Percentiles rank a stretch among this genome's conserved stretches.
phyloP scores from a whole-genome alignment of 2,329 filamentous ascomycete species.

The Nemania serpens region DNA sequence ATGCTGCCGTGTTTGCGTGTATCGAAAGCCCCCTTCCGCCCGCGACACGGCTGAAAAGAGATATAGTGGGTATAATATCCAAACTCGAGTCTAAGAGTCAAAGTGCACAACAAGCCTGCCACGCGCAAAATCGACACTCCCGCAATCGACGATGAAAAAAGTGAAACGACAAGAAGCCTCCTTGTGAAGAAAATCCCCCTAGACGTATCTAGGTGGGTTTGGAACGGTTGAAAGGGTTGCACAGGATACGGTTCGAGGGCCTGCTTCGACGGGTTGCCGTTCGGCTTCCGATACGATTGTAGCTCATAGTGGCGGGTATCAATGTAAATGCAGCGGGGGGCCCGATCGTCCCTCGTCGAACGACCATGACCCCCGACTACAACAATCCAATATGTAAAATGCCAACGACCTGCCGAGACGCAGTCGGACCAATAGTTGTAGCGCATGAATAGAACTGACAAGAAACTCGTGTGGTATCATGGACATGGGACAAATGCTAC shows the following conservation, averaged over 20 bases:
- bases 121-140: slow-evolving; percentile 19
- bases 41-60: slow-evolving; percentile 18
- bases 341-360: not conserved
- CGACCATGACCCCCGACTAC: not conserved
- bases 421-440: not conserved
- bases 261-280: not conserved
- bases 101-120: slow-evolving; percentile 26
- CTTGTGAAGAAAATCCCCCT: not conserved
- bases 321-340: slow-evolving; percentile 4
- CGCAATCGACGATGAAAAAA: slow-evolving; percentile 11
- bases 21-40: slow-evolving; percentile 22
- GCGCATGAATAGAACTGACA: slow-evolving; percentile 9
- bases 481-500: slow-evolving; percentile 14
- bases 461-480: slow-evolving; percentile 20
- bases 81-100: slow-evolving; percentile 20
- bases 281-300: slow-evolving; percentile 4
- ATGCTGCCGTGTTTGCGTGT: slow-evolving; percentile 29
- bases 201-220: not conserved
- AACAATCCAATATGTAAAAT: slow-evolving; percentile 9
- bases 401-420: not conserved
- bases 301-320: slow-evolving; percentile 12
- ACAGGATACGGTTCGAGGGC: not conserved
- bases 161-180: not conserved
- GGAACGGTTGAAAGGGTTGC: not conserved
- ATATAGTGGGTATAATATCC: slow-evolving; percentile 27